Evolutionary conservation across 2,329 filamentous ascomycete species (phyloP), one percentile per base, ranked within the genome.

Genomic region (Calonectria henricotiae): DNA sequence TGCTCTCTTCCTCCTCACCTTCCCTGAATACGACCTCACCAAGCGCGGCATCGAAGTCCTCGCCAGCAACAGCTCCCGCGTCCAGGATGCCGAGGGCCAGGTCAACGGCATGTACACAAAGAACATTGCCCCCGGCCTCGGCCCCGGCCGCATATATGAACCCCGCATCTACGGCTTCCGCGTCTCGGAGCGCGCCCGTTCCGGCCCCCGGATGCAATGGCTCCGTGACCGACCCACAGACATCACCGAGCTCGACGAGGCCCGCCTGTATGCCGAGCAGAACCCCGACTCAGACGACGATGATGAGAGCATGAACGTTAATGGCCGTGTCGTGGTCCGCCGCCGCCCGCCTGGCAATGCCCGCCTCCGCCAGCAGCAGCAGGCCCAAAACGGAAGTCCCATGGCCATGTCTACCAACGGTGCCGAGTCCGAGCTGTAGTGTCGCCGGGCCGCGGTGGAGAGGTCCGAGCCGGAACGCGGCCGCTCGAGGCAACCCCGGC

Each of bases 121-220:
- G 76, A 99, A 98, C 82, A 92, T 98, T 74, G 95, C 93, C 1
- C 95, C 96, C 0, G 94, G 95, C 1, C 87, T 99, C 3, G 96
- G 96, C 12, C 86, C 86, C 60, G 90, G 91, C 69, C 94, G 91
- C 81, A 94, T 98, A 78, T 98, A 98, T 83, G 94, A 98, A 80
- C 95, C 96, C 69, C 93, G 92, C 75, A 98, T 99, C 81, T 99
- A 98, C 83, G 96, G 96, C 32, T 99, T 99, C 86, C 90, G 93
- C 71, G 96, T 99, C 25, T 96, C 94, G 20, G 96, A 98, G 83
- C 88, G 95, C 68, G 94, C 96, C 47, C 91, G 93, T 75, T 95
- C 94, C 27, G 96, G 96, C 0, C 96, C 96, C 13, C 89, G 96
- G 71, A 99, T 99, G 96, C 95, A 95, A 81, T 99, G 96, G 96